A percentile compares a stretch with the other conserved stretches of the same genome.
Conservation (phyloP, 257 asterid genomes). For the Nicotiana otophora region DNA sequence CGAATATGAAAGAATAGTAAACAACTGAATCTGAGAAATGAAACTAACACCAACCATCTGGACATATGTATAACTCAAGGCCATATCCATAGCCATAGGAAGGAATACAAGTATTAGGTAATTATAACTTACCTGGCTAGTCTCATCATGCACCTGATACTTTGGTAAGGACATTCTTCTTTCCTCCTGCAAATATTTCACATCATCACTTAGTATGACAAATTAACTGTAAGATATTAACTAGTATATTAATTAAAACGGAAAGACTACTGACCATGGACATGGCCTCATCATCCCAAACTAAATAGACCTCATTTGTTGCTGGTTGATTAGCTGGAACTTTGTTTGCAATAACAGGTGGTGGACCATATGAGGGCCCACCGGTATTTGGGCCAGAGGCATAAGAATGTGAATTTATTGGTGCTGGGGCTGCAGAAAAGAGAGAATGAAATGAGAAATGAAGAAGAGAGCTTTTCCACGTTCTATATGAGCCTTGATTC, state of each 20-base stretch:
- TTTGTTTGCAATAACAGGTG: constrained; percentile 90
- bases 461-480: not conserved
- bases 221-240: not conserved
- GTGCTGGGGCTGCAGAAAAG: constrained; percentile 25
- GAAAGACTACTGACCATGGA: constrained; percentile 66
- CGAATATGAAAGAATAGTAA: constrained; percentile 28
- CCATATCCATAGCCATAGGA: constrained; percentile 31
- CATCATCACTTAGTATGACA: not conserved
- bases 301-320: constrained; percentile 83
- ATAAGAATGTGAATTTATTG: constrained; percentile 78
- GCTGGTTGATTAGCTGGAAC: constrained; percentile 81
- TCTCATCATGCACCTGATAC: constrained; percentile 99
- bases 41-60: constrained; percentile 47
- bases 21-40: constrained; percentile 42
- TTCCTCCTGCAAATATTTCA: constrained; percentile 64
- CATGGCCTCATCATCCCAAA: constrained; percentile 99
- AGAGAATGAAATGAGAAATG: not conserved
- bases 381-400: constrained; percentile 94
- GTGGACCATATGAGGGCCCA: constrained; percentile 97
- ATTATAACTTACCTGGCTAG: constrained; percentile 96
- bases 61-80: constrained; percentile 43
- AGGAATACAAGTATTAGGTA: constrained; percentile 28
- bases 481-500: not conserved
- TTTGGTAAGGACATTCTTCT: constrained; percentile 88
- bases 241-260: not conserved